Percentiles rank a stretch among this genome's conserved stretches.
Evolutionary conservation across 1,284 basidiomycete genomes (phyloP).

Genomic region (Microbotryomycetes sp.): DNA sequence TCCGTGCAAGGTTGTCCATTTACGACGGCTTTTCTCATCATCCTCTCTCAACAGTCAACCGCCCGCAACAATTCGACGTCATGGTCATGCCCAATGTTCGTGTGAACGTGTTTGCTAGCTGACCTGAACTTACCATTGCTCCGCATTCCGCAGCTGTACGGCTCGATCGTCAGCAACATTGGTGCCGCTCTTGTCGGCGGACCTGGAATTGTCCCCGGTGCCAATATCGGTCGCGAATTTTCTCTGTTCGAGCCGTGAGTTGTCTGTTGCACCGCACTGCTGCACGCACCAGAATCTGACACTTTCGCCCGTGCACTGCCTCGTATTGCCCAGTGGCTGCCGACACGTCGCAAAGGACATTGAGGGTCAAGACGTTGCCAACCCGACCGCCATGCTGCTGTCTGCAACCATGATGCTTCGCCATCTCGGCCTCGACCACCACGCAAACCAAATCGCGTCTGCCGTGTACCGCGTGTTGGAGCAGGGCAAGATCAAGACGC

Average conservation of each 20-base stretch:
- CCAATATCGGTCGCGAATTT: slow-evolving; percentile 96
- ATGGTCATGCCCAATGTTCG: slow-evolving; percentile 90
- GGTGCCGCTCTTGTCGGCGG: slow-evolving; percentile 97
- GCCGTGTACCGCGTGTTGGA: slow-evolving; percentile 92
- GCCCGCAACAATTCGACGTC: slow-evolving; percentile 92
- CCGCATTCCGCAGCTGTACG: slow-evolving; percentile 50
- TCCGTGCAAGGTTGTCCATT: background rate
- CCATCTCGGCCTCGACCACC: slow-evolving; percentile 87
- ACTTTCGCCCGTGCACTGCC: no score
- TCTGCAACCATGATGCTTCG: slow-evolving; percentile 98
- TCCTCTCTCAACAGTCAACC: slow-evolving; percentile 53
- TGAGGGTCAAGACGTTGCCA: slow-evolving; percentile 51
- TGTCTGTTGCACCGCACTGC: background rate
- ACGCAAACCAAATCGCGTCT: slow-evolving; percentile 89
- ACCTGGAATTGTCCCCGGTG: slow-evolving; percentile 94
- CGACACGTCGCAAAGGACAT: slow-evolving; percentile 67
- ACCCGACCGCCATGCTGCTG: slow-evolving; percentile 97
- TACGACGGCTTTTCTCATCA: slow-evolving; percentile 39
- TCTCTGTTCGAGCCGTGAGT: slow-evolving; percentile 83
- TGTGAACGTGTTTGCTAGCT: slow-evolving; percentile 39
- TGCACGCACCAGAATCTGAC: no score
- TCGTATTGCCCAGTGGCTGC: slow-evolving; percentile 53
- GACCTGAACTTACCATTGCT: slow-evolving; percentile 34
- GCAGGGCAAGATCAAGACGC: slow-evolving; percentile 80
- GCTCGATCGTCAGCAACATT: slow-evolving; percentile 96